Base-by-base conservation (phyloP, 2,329 filamentous ascomycete species). In the Annulohypoxylon truncatum region DNA sequence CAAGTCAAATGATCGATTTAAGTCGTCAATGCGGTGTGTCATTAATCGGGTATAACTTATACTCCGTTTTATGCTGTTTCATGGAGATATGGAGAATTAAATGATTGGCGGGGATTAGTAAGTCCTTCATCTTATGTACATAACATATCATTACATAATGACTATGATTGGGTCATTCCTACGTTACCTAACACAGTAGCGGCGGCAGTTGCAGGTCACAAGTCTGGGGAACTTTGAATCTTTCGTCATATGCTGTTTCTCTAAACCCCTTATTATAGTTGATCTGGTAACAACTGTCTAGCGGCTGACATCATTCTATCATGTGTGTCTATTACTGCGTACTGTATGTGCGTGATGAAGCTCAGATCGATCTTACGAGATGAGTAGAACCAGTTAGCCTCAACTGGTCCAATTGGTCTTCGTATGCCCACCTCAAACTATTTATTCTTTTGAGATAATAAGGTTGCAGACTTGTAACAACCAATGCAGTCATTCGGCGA, bases 291-390 rank as follows among this genome's bases (percentile, higher is more conserved):
- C 61, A 61, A 18, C 55, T 50, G 26, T 60, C 56, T 26, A 53
- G 18, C 48, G 38, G 61, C 58, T 68, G 57, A 68, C 61, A 68
- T 68, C 61, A 68, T 68, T 20, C 29, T 7, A 65, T 61, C 57
- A 60, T 54, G 57, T 53, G 51, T 56, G 18, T 55, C 29, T 40
- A 7, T 29, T 54, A n/a, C n/a, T n/a, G n/a, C n/a, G n/a, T n/a
- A n/a, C n/a, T n/a, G n/a, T n/a, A 48, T 61, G 55, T 51, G 40
- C 33, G 57, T 58, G 53, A 64, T 56, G 26, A 61, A 59, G 12
- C 33, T 55, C n/a, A 22, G 40, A 54, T 65, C 35, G 38, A 64
- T 65, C 35, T 52, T 47, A 51, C 50, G 13, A 56, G 26, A 44
- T 42, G 24, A 33, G 28, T 46, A 29, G 15, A 38, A 40, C 9